Evolutionary conservation across 2,329 filamentous ascomycete species (phyloP), one percentile per base, ranked within the genome.

Genomic region (Exophiala sp.): DNA sequence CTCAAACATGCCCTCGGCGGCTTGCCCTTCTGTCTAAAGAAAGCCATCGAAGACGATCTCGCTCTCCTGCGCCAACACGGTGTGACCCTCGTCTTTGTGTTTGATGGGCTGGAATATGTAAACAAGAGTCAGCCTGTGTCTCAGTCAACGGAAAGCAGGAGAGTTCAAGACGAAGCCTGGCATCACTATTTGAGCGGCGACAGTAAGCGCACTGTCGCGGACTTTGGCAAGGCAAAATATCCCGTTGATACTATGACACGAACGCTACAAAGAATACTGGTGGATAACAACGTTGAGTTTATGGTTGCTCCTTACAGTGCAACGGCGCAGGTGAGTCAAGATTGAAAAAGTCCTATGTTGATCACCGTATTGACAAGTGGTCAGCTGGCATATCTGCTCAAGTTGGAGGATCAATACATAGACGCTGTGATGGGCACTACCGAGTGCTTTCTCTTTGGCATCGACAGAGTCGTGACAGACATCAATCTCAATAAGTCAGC

Each of bases 1-100:
- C 84, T 99, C 33, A 81, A 97, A 33, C 85, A 91, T 51, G 94
- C 94, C 18, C 82, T 97, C 44, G 94, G 92, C 46, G 94, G 94
- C 54, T 81, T 92, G 57, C 94, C 92, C 2, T 84, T 88, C 56
- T 88, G 88, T 49, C 80, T 97, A 66, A 83, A 83, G 70, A 78
- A 76, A 61, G 86, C 87, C 65, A 86, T 99, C 59, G 83, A 89
- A 67, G 79, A 81, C 47, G 89, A 95, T 63, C 76, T 99, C 29
- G 80, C 87, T 56, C 76, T 78, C 54, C 89, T 94, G 78, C 82
- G 83, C 57, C 79, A 80, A 42, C 75, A 85, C 64, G 81, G 82
- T 16, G 86, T 95, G 48, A 83, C 78, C n/a, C 89, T 89, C 1
- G 76, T 95, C 59, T 97, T 99, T 70, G 80, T 99, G 47, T 99